Base-by-base conservation (phyloP, 2,329 filamentous ascomycete genomes). In the Rachicladosporium sp. region DNA sequence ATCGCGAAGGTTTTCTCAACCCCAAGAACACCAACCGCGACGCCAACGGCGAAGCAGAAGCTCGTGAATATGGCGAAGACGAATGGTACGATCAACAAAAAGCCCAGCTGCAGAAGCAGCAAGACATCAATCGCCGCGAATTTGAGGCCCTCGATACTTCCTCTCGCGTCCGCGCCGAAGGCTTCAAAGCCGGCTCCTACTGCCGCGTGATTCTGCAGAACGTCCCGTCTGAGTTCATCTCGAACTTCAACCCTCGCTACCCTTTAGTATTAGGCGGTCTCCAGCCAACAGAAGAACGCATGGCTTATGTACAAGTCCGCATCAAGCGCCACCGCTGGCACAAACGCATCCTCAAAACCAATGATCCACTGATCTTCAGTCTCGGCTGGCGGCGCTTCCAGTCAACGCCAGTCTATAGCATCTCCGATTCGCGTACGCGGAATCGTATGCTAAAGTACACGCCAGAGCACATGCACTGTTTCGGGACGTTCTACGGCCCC, bases 371-470 rank as follows among this genome's bases (percentile, higher is more conserved):
- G 38, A 94, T 98, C 58, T 91, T 98, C 69, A 95, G 88, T 2
- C 72, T 98, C 33, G 91, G 91, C 32, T 98, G 91, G 91, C 75
- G 91, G 37, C 76, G 91, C 44, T 98, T 98, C 69, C 91, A 96
- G 64, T 80, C 82, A 4, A 69, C 91, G 50, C 89, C 89, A 11
- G 78, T 95, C 43, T 98, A 95, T 74, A 91, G 82, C 65, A 94
- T 91, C 42, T 91, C 85, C 15, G 91, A 96, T 62, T 93, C 84
- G 46, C 78, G 91, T 51, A 93, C 85, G 19, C 75, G 91, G 47
- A 95, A 96, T 64, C 80, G 91, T 42, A 95, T 98, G 89, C 75
- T 98, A 46, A 98, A 98, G 63, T 98, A 98, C 63, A 95, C 89
- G 0, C 93, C 91, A 0, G 93, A 98, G 68, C 91, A 98, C 58